A percentile compares a stretch with the other conserved stretches of the same genome.
phyloP scores from a whole-genome alignment of 2,329 filamentous ascomycete species.

The Aspergillus hiratsukae region DNA sequence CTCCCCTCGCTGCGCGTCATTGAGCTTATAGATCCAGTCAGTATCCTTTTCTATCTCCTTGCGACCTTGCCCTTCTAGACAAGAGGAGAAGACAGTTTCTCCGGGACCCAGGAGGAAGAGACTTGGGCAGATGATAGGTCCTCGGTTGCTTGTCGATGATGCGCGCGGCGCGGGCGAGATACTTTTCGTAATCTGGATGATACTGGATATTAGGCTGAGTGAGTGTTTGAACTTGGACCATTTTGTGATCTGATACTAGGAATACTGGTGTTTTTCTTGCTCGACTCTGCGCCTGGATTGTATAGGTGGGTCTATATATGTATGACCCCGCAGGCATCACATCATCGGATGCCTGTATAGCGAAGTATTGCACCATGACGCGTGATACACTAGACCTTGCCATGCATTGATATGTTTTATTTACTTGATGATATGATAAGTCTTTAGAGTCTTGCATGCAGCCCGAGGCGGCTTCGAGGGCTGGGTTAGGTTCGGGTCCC shows the following conservation, averaged over 20 bases:
- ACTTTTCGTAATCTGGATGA: constrained; percentile 24
- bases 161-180: constrained; percentile 15
- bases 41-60: constrained; percentile 32
- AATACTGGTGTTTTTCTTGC: not conserved
- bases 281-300: not conserved
- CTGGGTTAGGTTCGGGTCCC: too few relatives aligned
- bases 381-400: too few relatives aligned
- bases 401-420: too few relatives aligned
- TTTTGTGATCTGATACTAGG: not conserved
- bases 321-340: not conserved
- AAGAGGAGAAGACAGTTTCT: constrained; percentile 37
- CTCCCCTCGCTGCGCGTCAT: constrained; percentile 37
- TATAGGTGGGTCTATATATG: not conserved
- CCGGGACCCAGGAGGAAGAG: constrained; percentile 42
- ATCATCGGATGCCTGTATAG: not conserved
- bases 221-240: constrained; percentile 1
- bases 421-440: too few relatives aligned
- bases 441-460: too few relatives aligned
- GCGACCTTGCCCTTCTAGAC: constrained; percentile 50
- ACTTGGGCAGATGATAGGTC: constrained; percentile 10
- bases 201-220: constrained; percentile 30
- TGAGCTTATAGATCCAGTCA: constrained; percentile 41
- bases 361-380: not conserved
- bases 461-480: too few relatives aligned
- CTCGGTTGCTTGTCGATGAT: constrained; percentile 19